These are phyloP conservation scores for Anthracocystis walkeri DNA, from an alignment of 1,284 basidiomycete species.

Conservation along the genomic window DNA sequence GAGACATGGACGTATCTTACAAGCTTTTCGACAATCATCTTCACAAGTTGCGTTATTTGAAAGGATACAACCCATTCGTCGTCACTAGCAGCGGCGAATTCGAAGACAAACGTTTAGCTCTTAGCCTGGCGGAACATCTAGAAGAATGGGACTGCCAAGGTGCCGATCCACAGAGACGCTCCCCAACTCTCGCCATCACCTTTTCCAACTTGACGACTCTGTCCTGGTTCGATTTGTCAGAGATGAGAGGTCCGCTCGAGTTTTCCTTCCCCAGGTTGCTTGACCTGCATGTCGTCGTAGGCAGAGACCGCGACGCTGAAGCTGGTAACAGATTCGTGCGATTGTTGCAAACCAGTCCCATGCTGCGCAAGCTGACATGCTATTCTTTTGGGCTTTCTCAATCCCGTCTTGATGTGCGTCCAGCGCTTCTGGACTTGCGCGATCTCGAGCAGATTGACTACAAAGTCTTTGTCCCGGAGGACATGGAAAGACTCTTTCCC, in stretches of 20 bases:
- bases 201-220: neutral
- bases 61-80: neutral
- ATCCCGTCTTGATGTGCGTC: neutral
- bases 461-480: no score
- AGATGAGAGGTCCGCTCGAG: neutral
- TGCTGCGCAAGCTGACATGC: neutral
- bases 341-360: slow-evolving; percentile 2
- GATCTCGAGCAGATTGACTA: neutral
- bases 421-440: slow-evolving; percentile 4
- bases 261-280: neutral
- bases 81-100: neutral
- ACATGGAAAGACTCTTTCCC: neutral
- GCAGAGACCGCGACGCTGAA: neutral
- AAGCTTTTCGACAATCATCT: neutral
- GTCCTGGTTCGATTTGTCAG: neutral
- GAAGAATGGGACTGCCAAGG: neutral
- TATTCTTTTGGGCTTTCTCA: neutral
- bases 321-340: neutral
- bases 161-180: no score
- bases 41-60: neutral
- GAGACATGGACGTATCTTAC: no score
- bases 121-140: neutral
- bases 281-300: neutral
- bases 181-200: neutral
- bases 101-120: neutral